Evolutionary conservation across 306 rosid genomes (phyloP).

Genomic region (Betula pendula): DNA sequence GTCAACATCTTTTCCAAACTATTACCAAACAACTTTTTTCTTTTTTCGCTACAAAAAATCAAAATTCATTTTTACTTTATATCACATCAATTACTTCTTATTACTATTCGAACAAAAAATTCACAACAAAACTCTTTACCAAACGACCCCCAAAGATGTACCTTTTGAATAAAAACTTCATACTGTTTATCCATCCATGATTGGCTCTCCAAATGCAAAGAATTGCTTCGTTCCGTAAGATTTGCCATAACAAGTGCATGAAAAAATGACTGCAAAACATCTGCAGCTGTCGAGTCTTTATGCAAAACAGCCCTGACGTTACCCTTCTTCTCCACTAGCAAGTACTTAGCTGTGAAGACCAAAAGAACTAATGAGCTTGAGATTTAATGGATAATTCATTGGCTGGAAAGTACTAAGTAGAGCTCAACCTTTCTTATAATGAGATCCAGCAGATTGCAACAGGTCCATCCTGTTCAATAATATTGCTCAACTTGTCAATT

Average conservation of each 20-base stretch:
- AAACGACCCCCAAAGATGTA: slow-evolving; percentile 40
- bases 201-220: slow-evolving; percentile 65
- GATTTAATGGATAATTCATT: slow-evolving; percentile 17
- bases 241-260: slow-evolving; percentile 69
- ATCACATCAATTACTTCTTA: no score
- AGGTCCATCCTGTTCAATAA: slow-evolving; percentile 50
- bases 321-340: slow-evolving; percentile 80
- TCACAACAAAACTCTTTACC: no score
- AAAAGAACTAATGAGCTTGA: slow-evolving; percentile 23
- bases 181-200: slow-evolving; percentile 79
- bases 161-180: slow-evolving; percentile 65
- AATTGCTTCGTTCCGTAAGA: slow-evolving; percentile 41
- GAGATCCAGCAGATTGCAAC: slow-evolving; percentile 60
- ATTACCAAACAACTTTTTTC: no score
- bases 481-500: slow-evolving; percentile 27
- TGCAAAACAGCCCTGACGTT: slow-evolving; percentile 55
- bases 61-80: no score
- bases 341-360: slow-evolving; percentile 63
- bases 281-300: slow-evolving; percentile 72
- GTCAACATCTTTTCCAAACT: no score
- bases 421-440: slow-evolving; percentile 64
- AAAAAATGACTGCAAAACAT: slow-evolving; percentile 67
- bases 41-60: no score
- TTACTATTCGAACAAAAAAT: no score
- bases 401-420: slow-evolving; percentile 1